These are phyloP conservation scores for Fusarium sp. DNA, from an alignment of 2,329 filamentous ascomycete genomes.

Conservation along the genomic window DNA sequence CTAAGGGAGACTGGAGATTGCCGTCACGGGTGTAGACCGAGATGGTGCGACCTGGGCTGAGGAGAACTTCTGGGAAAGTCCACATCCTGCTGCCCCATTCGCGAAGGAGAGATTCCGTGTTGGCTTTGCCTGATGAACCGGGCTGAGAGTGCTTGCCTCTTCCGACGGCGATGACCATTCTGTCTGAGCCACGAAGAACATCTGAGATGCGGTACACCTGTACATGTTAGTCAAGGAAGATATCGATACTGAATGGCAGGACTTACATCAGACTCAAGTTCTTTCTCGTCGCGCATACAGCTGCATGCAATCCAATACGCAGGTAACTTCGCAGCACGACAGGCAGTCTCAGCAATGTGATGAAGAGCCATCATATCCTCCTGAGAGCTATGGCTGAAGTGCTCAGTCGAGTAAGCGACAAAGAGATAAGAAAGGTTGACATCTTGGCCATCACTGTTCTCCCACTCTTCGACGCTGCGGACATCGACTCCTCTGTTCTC, in stretches of 20 bases:
- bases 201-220: slow-evolving; percentile 45
- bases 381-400: slow-evolving; percentile 40
- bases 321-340: slow-evolving; percentile 40
- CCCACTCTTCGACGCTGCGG: slow-evolving; percentile 39
- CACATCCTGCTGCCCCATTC: slow-evolving; percentile 47
- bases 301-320: slow-evolving; percentile 45
- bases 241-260: no score
- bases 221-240: slow-evolving; percentile 1
- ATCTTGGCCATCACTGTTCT: slow-evolving; percentile 37
- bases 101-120: slow-evolving; percentile 40
- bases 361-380: slow-evolving; percentile 43
- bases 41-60: slow-evolving; percentile 41
- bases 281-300: slow-evolving; percentile 43
- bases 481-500: slow-evolving; percentile 41
- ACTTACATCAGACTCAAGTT: slow-evolving; percentile 43
- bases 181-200: slow-evolving; percentile 42
- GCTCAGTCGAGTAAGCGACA: slow-evolving; percentile 44
- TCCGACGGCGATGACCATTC: slow-evolving; percentile 43
- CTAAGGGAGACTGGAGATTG: slow-evolving; percentile 29
- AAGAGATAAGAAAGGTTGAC: slow-evolving; percentile 40
- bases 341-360: slow-evolving; percentile 44
- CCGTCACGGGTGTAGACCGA: slow-evolving; percentile 43
- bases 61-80: slow-evolving; percentile 46
- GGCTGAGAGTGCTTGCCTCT: slow-evolving; percentile 26
- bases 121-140: slow-evolving; percentile 21